Percentiles rank a stretch among this genome's conserved stretches.
phyloP scores from a whole-genome alignment of 495 filamentous ascomycete genomes.

The Daldinia bambusicola region DNA sequence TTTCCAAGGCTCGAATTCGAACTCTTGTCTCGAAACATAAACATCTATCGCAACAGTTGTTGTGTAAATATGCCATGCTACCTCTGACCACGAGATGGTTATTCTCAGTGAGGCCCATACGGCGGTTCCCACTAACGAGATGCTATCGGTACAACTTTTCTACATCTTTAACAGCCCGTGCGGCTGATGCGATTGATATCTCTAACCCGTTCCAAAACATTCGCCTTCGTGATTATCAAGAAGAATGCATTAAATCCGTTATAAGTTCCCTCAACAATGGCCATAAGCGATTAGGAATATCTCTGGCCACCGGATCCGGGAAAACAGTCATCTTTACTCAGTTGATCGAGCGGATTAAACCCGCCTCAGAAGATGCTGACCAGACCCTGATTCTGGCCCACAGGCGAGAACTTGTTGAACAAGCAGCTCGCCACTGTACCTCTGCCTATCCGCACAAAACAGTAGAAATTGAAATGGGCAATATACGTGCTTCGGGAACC shows the following conservation, averaged over 20 bases:
- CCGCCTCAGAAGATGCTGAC: conserved; percentile 64
- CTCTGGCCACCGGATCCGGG: conserved; percentile 89
- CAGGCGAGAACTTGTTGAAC: conserved; percentile 92
- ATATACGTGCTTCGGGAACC: conserved; percentile 71
- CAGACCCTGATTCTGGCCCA: conserved; percentile 94
- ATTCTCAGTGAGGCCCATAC: conserved; percentile 20
- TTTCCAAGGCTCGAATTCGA: conserved; percentile 17
- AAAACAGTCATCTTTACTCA: conserved; percentile 99
- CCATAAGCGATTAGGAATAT: conserved; percentile 84
- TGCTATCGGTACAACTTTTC: conserved; percentile 12
- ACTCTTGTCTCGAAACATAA: not conserved
- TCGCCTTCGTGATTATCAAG: conserved; percentile 78
- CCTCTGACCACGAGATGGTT: conserved; percentile 40
- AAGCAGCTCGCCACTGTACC: conserved; percentile 85
- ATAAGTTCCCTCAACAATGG: conserved; percentile 75
- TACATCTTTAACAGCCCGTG: conserved; percentile 49
- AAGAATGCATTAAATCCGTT: conserved; percentile 91
- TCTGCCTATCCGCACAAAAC: conserved; percentile 79
- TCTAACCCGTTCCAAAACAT: conserved; percentile 48
- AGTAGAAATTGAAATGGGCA: conserved; percentile 92
- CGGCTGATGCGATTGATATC: conserved; percentile 12
- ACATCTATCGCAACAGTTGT: conserved; percentile 25
- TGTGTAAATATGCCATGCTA: conserved; percentile 40
- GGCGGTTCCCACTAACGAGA: conserved; percentile 7
- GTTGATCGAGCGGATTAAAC: conserved; percentile 80